Base-by-base conservation (phyloP, 2,329 filamentous ascomycete genomes). In the Epicoccum sorghinum region DNA sequence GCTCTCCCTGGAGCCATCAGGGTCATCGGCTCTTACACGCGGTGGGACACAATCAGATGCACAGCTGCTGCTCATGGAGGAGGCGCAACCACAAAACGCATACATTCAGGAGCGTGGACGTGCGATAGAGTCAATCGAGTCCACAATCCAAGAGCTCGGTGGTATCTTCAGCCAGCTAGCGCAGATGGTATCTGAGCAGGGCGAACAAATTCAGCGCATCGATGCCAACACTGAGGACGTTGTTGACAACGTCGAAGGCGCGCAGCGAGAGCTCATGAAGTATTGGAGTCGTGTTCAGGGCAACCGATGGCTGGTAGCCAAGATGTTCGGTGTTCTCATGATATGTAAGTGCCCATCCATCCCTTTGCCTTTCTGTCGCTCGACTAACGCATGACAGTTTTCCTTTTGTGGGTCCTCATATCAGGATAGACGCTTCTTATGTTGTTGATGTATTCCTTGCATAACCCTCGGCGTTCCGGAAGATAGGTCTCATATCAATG, bases 211-310 rank as follows among this genome's bases (percentile, higher is more conserved):
- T 62, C 91, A 98, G 77, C 84, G 93, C 44, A 97, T 97, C 70
- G 93, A 98, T 68, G 93, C 93, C 61, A 97, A 98, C 75, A 97
- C 93, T 1, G 95, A 99, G 70, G 93, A 97, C 66, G 91, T 99
- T 5, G 93, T 99, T 49, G 93, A 98, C 70, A 99, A 99, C 67
- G 93, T 99, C n/a, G 86, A 96, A 70, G 95, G 95, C 14, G 95
- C 95, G 5, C 95, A 99, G 73, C 84, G 93, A 59, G 93, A 99
- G 77, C 75, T 99, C 69, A 86, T 99, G 78, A 97, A 97, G 75
- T 99, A 98, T 77, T 99, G 95, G 93, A 89, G 86, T 25, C 84
- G 93, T 36, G 93, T 98, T 25, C 95, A 91, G 52, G 91, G 93
- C 59, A 99, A 99, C 79, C 84, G 95, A 61, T 98, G 93, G 95